Base-by-base conservation (phyloP, 176 grass and related monocot species). In the Lolium perenne region DNA sequence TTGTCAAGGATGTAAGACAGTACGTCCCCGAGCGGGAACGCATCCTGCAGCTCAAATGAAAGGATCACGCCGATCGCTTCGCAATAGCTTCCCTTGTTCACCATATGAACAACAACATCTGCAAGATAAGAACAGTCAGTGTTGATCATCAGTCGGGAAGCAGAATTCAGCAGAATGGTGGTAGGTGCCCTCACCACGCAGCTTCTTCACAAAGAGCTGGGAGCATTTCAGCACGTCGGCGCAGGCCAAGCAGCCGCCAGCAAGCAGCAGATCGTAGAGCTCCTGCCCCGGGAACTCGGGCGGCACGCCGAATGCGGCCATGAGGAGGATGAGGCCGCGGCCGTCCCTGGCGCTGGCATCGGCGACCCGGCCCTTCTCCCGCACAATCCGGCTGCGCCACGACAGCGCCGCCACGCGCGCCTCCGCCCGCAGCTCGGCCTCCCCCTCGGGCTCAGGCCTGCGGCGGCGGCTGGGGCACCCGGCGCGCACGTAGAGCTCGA, bases 401-500 rank as follows among this genome's bases (percentile, higher is more conserved):
- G 92, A 70, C 4, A 94, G 56, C 22, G 79, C 87, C 5, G 46
- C 82, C 73, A 85, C 88, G 21, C 83, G 83, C 32, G 72, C 85
- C 79, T 88, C 87, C 4, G 41, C 77, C 63, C 38, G 58, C 50
- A 86, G 17, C n/a, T 86, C 54, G 11, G 78, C 83, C 0, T 84
- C 86, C 26, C 10, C 6, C 32, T 35, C 32, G 0, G 1, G 1
- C 35, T 15, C 75, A 18, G n/a, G 18, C 8, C 45, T 6, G 63
- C 46, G 4, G 4, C 56, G 20, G 9, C 58, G 21, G 48, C 51
- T 84, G 4, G 87, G 86, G 12, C 89, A 94, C 16, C 93, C 90
- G 0, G 87, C 80, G 41, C 85, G 69, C 58, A 94, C 78, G 85
- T 94, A 94, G 1, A 92, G 77, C 69, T 92, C 90, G 6, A 94